Conservation (phyloP, 352 stramenopile species). For the Globisporangium ultimum region DNA sequence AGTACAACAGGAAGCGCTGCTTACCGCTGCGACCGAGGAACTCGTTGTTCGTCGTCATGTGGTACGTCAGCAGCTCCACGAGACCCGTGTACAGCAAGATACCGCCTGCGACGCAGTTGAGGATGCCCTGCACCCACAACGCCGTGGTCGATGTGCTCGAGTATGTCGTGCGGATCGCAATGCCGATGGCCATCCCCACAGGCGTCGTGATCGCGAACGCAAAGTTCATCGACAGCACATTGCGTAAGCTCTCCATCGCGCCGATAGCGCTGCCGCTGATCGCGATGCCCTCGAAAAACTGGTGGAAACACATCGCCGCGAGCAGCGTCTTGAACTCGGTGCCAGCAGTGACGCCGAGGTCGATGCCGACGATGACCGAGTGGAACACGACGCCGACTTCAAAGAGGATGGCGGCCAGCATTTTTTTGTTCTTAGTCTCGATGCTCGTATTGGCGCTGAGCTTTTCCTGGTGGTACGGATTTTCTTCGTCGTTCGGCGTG, state of each 20-base stretch:
- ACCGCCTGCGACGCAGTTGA: slow-evolving; percentile 62
- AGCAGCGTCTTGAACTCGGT: slow-evolving; percentile 59
- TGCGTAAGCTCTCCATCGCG: slow-evolving; percentile 33
- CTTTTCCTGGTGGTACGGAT: slow-evolving; percentile 1
- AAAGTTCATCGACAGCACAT: slow-evolving; percentile 42
- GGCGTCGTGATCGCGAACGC: slow-evolving; percentile 57
- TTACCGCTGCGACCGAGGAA: slow-evolving; percentile 35
- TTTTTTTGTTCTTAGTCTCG: slow-evolving; percentile 22
- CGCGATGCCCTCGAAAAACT: slow-evolving; percentile 74
- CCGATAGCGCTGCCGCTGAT: slow-evolving; percentile 42
- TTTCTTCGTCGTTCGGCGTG: slow-evolving; percentile 7
- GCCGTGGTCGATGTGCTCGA: slow-evolving; percentile 41
- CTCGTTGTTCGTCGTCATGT: slow-evolving; percentile 65
- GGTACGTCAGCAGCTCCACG: slow-evolving; percentile 49
- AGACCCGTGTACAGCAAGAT: slow-evolving; percentile 63
- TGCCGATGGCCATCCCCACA: slow-evolving; percentile 51
- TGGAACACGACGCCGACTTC: slow-evolving; percentile 58
- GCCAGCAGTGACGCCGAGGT: slow-evolving; percentile 46
- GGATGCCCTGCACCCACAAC: slow-evolving; percentile 56
- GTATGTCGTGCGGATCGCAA: slow-evolving; percentile 50
- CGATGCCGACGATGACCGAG: slow-evolving; percentile 65
- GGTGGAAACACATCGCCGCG: slow-evolving; percentile 64
- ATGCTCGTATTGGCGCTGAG: slow-evolving; percentile 7
- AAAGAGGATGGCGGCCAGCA: slow-evolving; percentile 52
- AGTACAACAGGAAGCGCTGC: slow-evolving; percentile 42